Evolutionary conservation across 805 yeast genomes (phyloP).

Genomic region (Pichia manshurica): DNA sequence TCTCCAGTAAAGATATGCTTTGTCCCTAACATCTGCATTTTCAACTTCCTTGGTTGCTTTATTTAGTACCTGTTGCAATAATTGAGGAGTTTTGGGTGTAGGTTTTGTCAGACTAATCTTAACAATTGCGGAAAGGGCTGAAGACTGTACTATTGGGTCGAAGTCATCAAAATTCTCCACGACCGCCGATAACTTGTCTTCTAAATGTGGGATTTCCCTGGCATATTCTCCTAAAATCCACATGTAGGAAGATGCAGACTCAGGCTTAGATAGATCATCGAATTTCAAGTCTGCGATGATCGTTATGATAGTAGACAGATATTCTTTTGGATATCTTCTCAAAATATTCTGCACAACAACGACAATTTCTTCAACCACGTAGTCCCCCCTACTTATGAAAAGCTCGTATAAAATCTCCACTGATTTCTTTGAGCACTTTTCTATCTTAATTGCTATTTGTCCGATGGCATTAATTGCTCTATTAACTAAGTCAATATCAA

Average conservation of each 20-base stretch:
- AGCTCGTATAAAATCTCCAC: slow-evolving; percentile 56
- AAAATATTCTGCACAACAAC: slow-evolving; percentile 58
- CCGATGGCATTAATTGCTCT: slow-evolving; percentile 64
- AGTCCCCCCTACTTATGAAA: slow-evolving; percentile 57
- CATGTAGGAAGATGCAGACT: slow-evolving; percentile 53
- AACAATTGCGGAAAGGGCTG: slow-evolving; percentile 56
- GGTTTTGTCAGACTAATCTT: slow-evolving; percentile 40
- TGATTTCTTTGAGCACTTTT: slow-evolving; percentile 48
- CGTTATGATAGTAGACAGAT: slow-evolving; percentile 48
- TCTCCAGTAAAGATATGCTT: slow-evolving; percentile 78
- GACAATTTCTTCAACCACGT: slow-evolving; percentile 54
- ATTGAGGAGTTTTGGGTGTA: slow-evolving; percentile 30
- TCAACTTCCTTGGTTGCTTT: slow-evolving; percentile 59
- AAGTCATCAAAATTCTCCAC: slow-evolving; percentile 51
- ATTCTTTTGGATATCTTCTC: slow-evolving; percentile 56
- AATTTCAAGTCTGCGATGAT: slow-evolving; percentile 41
- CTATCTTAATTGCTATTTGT: slow-evolving; percentile 62
- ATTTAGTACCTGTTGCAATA: slow-evolving; percentile 55
- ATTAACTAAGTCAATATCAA: slow-evolving; percentile 72
- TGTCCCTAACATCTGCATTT: slow-evolving; percentile 73
- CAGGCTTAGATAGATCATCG: slow-evolving; percentile 43
- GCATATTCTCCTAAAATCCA: slow-evolving; percentile 74
- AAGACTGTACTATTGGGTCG: slow-evolving; percentile 56
- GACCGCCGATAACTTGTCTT: slow-evolving; percentile 39
- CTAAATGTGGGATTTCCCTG: slow-evolving; percentile 49